phyloP scores from a whole-genome alignment of 306 rosid genomes.

The Clitoria ternatea region DNA sequence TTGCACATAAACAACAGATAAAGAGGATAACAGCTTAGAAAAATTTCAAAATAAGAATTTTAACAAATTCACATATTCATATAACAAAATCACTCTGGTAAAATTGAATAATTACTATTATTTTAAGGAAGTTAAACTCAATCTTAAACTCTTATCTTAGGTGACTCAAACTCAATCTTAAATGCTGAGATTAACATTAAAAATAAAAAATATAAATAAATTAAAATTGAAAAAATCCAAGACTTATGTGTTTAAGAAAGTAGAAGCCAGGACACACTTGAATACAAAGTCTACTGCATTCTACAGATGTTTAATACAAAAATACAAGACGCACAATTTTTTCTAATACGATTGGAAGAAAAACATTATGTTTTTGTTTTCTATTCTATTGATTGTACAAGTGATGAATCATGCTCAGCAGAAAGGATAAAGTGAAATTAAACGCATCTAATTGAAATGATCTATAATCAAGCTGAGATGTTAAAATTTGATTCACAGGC shows the following conservation, averaged over 20 bases:
- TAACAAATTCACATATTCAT: no score
- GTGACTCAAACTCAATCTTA: no score
- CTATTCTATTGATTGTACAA: not conserved
- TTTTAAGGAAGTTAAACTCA: no score
- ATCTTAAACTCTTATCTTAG: no score
- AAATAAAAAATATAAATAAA: no score
- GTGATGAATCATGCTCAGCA: not conserved
- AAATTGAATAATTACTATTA: no score
- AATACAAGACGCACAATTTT: not conserved
- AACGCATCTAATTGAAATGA: not conserved
- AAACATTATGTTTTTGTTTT: not conserved
- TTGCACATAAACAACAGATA: not conserved
- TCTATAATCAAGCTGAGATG: not conserved
- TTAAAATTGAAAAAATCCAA: not conserved
- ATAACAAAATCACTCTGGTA: not conserved
- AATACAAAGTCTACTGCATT: not conserved
- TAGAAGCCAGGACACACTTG: not conserved
- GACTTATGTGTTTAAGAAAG: no score
- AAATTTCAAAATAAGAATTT: no score
- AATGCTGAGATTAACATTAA: no score
- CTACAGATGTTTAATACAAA: not conserved
- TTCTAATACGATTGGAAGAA: not conserved
- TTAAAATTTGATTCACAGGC: slow-evolving; percentile 15
- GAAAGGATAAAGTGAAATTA: not conserved
- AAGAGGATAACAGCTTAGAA: not conserved